Evolutionary conservation across 148 eudicot genomes (phyloP).

Genomic region (Arctostaphylos glauca): DNA sequence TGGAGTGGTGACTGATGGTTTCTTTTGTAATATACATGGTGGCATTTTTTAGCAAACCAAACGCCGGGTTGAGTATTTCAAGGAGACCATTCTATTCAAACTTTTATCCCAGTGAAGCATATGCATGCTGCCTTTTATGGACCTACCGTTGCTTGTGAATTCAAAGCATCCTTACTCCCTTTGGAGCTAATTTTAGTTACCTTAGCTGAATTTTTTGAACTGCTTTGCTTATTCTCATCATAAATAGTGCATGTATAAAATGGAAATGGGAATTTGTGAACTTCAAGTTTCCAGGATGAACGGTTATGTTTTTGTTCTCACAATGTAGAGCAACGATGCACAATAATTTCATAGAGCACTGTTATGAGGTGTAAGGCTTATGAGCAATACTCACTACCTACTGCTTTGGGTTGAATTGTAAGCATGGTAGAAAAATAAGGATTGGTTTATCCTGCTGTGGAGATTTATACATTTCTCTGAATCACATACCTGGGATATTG

Average conservation of each 20-base stretch:
- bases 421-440: background rate
- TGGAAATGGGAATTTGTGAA: background rate
- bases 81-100: background rate
- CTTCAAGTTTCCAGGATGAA: background rate
- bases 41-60: background rate
- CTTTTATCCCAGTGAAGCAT: background rate
- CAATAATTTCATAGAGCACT: background rate
- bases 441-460: background rate
- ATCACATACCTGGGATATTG: background rate
- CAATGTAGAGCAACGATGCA: no score
- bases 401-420: background rate
- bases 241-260: background rate
- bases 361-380: background rate
- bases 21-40: background rate
- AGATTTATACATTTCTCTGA: background rate
- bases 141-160: background rate
- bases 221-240: background rate
- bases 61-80: background rate
- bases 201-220: background rate
- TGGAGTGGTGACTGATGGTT: background rate
- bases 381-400: background rate
- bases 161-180: background rate
- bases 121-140: background rate
- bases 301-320: background rate
- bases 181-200: background rate